A percentile compares a stretch with the other conserved stretches of the same genome.
Evolutionary conservation across 192 early-diverging fungal species (phyloP).

Genomic region (Coemansia sp.): DNA sequence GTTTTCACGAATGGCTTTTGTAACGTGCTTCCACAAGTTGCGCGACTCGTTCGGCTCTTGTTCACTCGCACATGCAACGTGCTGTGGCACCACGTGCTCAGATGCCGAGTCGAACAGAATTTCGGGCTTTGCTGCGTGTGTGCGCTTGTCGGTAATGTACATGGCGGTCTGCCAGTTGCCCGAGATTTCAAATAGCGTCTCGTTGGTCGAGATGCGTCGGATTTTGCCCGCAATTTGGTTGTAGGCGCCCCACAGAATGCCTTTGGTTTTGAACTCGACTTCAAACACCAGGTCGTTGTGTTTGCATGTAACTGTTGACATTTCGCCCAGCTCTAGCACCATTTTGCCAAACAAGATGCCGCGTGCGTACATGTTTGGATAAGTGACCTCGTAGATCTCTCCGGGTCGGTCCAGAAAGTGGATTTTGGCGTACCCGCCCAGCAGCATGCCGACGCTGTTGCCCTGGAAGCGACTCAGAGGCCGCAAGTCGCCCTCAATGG

Average conservation of each 20-base stretch:
- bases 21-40: conserved; percentile 74
- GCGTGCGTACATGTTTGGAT: conserved; percentile 92
- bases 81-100: conserved; percentile 66
- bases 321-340: conserved; percentile 90
- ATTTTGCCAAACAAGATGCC: conserved; percentile 93
- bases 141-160: conserved; percentile 30
- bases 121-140: conserved; percentile 39
- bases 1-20: conserved; percentile 62
- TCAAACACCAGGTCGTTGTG: conserved; percentile 76
- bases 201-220: conserved; percentile 69
- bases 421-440: conserved; percentile 65
- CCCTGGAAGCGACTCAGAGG: conserved; percentile 88
- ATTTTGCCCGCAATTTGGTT: conserved; percentile 84
- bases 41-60: conserved; percentile 85
- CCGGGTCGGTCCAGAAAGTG: conserved; percentile 43
- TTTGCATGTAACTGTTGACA: conserved; percentile 67
- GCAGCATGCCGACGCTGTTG: conserved; percentile 87
- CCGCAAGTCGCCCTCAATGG: conserved; percentile 75
- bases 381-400: conserved; percentile 78
- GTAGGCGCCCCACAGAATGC: conserved; percentile 64
- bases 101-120: conserved; percentile 72
- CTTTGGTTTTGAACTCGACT: conserved; percentile 90
- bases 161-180: conserved; percentile 87
- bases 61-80: conserved; percentile 63
- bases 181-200: conserved; percentile 76